phyloP scores from a whole-genome alignment of 208 protist genomes.

The Naegleria lovaniensis region DNA sequence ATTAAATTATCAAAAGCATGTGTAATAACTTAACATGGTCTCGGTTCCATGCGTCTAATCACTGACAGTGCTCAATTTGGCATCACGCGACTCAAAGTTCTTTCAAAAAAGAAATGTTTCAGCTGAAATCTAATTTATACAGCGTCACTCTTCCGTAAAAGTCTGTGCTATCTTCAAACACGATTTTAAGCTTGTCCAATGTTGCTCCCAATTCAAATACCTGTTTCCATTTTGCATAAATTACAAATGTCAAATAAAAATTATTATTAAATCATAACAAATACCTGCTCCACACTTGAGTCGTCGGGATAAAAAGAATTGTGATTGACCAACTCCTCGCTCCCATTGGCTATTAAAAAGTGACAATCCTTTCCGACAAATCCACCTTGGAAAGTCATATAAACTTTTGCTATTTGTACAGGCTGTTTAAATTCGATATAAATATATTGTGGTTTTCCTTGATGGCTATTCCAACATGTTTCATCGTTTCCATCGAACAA shows the following conservation, averaged over 20 bases:
- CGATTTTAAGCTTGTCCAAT: background rate
- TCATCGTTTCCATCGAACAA: slow-evolving; percentile 40
- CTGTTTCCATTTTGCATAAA: too few species aligned
- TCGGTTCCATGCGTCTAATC: too few species aligned
- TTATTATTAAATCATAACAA: too few species aligned
- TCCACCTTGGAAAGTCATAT: slow-evolving; percentile 44
- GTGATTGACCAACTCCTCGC: background rate
- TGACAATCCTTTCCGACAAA: slow-evolving; percentile 39
- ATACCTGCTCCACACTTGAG: background rate
- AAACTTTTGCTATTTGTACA: slow-evolving; percentile 21
- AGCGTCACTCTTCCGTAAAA: slow-evolving; percentile 20
- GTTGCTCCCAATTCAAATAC: background rate
- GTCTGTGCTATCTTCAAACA: background rate
- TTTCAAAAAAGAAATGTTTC: background rate
- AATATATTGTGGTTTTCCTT: slow-evolving; percentile 38
- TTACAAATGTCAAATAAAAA: too few species aligned
- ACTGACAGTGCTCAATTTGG: too few species aligned
- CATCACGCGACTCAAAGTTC: too few species aligned
- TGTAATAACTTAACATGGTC: too few species aligned
- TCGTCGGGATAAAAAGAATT: slow-evolving; percentile 1
- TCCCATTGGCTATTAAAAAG: background rate
- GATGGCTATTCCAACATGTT: slow-evolving; percentile 49
- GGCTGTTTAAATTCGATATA: slow-evolving; percentile 34
- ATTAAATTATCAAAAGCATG: too few species aligned
- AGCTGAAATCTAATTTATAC: slow-evolving; percentile 22